A percentile compares a stretch with the other conserved stretches of the same genome.
Conservation (phyloP, 495 filamentous ascomycete species). For the Talaromyces trachyspermus region DNA sequence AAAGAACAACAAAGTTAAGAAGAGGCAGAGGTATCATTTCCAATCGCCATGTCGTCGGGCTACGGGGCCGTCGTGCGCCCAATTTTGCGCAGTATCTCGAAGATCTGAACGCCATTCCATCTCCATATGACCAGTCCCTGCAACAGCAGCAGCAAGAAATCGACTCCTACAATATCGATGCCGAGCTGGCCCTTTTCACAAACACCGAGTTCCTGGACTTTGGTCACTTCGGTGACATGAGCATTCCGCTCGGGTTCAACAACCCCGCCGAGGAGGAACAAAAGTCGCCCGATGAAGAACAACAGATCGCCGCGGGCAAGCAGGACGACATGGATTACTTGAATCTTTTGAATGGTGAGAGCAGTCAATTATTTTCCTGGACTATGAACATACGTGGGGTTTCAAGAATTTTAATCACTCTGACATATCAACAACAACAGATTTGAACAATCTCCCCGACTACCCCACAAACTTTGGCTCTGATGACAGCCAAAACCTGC, state of each 20-base stretch:
- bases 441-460: constrained; percentile 30
- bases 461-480: constrained; percentile 26
- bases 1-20: constrained; percentile 3
- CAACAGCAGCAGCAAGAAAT: constrained; percentile 42
- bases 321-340: constrained; percentile 36
- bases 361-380: no score
- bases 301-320: constrained; percentile 16
- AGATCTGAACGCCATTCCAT: constrained; percentile 71
- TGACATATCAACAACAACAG: constrained; percentile 25
- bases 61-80: constrained; percentile 65
- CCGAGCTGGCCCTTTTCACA: constrained; percentile 82
- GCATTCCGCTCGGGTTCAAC: constrained; percentile 29
- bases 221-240: constrained; percentile 49
- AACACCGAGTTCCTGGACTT: constrained; percentile 93
- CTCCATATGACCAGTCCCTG: constrained; percentile 55
- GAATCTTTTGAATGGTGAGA: constrained; percentile 40
- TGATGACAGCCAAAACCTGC: constrained; percentile 17
- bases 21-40: no score
- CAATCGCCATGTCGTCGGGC: constrained; percentile 56
- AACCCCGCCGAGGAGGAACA: constrained; percentile 22
- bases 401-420: no score
- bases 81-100: constrained; percentile 86
- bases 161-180: constrained; percentile 56
- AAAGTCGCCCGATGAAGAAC: constrained; percentile 7
- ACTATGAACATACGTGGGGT: no score